Conservation (phyloP, 78 protist species). For the Dictyostelium purpureum region DNA sequence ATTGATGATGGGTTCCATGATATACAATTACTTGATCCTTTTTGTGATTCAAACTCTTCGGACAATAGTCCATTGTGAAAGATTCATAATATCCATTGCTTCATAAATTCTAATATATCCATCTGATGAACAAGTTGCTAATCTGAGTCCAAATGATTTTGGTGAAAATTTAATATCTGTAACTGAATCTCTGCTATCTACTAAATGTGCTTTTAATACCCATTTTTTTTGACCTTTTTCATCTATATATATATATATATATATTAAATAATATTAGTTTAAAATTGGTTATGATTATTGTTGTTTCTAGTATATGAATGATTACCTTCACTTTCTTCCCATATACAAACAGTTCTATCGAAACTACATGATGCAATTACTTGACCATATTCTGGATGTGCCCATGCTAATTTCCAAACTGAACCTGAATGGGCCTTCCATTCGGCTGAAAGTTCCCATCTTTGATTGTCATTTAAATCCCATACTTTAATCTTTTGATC, state of each 20-base stretch:
- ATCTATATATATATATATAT: neutral
- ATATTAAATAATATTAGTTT: neutral
- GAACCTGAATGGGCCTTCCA: slow-evolving; percentile 92
- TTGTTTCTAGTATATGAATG: neutral
- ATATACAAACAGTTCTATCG: slow-evolving; percentile 89
- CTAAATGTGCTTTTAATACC: slow-evolving; percentile 71
- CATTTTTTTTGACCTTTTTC: slow-evolving; percentile 30
- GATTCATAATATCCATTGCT: slow-evolving; percentile 92
- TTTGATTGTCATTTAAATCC: slow-evolving; percentile 60
- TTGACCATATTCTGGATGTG: slow-evolving; percentile 95
- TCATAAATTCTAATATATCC: slow-evolving; percentile 92
- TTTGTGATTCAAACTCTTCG: slow-evolving; percentile 78
- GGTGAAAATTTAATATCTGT: slow-evolving; percentile 91
- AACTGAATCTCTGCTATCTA: slow-evolving; percentile 84
- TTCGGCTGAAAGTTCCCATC: slow-evolving; percentile 66
- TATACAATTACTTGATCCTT: slow-evolving; percentile 70
- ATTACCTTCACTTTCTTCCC: slow-evolving; percentile 88
- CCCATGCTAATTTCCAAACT: slow-evolving; percentile 92
- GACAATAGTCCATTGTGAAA: slow-evolving; percentile 88
- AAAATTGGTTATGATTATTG: neutral
- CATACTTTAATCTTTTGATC: slow-evolving; percentile 86
- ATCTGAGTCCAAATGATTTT: slow-evolving; percentile 78
- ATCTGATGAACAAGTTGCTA: slow-evolving; percentile 90
- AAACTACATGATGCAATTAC: slow-evolving; percentile 92
- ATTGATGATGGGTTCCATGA: slow-evolving; percentile 89